Percentiles rank a stretch among this genome's conserved stretches.
Conservation (phyloP, 2,329 filamentous ascomycete genomes). For the Colletotrichum gigasporum region DNA sequence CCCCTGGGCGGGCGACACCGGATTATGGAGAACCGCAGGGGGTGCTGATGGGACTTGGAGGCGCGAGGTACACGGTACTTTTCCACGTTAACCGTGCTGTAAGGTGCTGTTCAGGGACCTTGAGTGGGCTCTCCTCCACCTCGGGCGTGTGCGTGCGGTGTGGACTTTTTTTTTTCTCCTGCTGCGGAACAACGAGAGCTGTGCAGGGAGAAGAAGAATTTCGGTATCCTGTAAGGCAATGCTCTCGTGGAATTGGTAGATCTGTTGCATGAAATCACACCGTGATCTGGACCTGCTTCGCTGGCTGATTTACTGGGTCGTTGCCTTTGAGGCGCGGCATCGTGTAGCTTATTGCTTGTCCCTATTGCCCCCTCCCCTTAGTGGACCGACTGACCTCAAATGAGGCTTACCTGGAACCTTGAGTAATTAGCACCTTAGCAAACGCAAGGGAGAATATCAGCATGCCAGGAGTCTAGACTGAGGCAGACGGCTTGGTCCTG, state of each 20-base stretch:
- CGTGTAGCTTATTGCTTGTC: neutral
- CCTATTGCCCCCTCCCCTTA: neutral
- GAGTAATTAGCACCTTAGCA: neutral
- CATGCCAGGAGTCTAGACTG: conserved; percentile 16
- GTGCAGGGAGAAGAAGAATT: conserved; percentile 11
- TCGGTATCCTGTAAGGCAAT: neutral
- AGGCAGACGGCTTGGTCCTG: neutral
- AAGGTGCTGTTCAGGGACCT: conserved; percentile 25
- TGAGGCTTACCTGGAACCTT: conserved; percentile 20
- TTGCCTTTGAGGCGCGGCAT: neutral
- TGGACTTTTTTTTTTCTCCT: conserved; percentile 4
- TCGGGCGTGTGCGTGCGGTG: conserved; percentile 17
- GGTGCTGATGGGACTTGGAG: conserved; percentile 7
- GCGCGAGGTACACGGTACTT: conserved; percentile 8
- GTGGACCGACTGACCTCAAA: conserved; percentile 14
- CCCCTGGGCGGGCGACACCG: conserved; percentile 22
- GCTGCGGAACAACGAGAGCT: too few relatives aligned
- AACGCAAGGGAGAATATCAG: conserved; percentile 21
- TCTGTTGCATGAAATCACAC: neutral
- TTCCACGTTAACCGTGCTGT: conserved; percentile 4
- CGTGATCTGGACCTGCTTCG: neutral
- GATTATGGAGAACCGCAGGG: conserved; percentile 31
- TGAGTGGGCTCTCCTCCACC: conserved; percentile 3
- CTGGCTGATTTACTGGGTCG: neutral
- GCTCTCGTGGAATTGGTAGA: neutral